Evolutionary conservation across 2,329 filamentous ascomycete species (phyloP), one percentile per base, ranked within the genome.

Genomic region (Fusarium xylarioides): DNA sequence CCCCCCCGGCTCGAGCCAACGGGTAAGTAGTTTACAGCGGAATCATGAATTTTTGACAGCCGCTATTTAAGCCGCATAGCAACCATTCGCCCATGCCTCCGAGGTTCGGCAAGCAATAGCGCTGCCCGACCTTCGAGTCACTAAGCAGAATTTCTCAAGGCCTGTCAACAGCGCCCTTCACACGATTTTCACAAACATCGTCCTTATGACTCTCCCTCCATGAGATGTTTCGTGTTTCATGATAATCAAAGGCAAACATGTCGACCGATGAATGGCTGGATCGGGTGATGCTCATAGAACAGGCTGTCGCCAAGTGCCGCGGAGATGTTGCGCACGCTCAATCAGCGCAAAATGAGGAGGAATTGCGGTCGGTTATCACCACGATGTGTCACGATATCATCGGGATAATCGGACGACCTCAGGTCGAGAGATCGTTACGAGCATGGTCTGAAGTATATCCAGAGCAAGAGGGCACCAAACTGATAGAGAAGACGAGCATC

Each of bases 361-460:
- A 49, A 14, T 8, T 57, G 9, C 42, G 55, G 32, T 2, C 11
- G 18, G 26, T 50, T 3, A 30, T 57, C 19, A 57, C 55, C 5
- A 57, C 55, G 0, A 50, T 57, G 55, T 57, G 55, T 5, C 55
- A 57, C 11, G 55, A 57, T 7, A 57, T 57, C 1, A n/a, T 57
- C 12, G 55, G 32, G 9, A 57, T 57, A 28, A 57, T 57, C 23
- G 55, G 55, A 28, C 5, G 55, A 7, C 55, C 55, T 7, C 55
- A 57, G 8, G 32, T 37, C 0, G 55, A 57, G 40, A 35, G 55
- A 50, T 57, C 55, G 0, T 15, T 57, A 5, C 55, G 19, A 4
- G 55, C 55, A 5, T 57, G 55, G 55, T 57, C 55, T 49, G 55
- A 57, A 57, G 55, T 57, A 57, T 57, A 57, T 19, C 55, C 55